These are phyloP conservation scores for Rhododendron griersonianum DNA, from an alignment of 148 eudicot species.

Conservation along the genomic window DNA sequence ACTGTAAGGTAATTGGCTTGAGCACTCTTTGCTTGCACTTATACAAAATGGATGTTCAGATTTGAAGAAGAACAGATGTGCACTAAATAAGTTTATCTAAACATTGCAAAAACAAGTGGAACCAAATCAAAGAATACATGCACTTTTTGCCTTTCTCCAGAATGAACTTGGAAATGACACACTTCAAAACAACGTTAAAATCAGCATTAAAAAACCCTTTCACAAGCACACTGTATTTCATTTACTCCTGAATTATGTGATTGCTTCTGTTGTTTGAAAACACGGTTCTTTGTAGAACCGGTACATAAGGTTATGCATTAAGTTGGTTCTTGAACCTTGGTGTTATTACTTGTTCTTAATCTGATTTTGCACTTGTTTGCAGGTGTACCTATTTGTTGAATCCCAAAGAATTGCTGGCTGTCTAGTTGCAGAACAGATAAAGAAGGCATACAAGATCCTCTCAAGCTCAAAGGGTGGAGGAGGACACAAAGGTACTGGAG, in stretches of 20 bases:
- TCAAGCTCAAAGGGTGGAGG: slow-evolving; percentile 25
- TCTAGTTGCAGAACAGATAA: slow-evolving; percentile 62
- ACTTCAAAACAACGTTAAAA: not conserved
- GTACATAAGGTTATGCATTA: not conserved
- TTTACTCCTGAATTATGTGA: not conserved
- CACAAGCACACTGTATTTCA: not conserved
- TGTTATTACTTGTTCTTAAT: not conserved
- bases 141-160: not conserved
- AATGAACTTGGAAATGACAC: not conserved
- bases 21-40: not conserved
- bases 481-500: not conserved
- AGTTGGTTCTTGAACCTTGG: not conserved
- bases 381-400: slow-evolving; percentile 71
- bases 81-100: not conserved
- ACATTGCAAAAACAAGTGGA: not conserved
- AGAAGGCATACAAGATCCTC: slow-evolving; percentile 51
- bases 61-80: not conserved
- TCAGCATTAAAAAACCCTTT: not conserved
- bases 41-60: not conserved
- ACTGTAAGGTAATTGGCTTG: slow-evolving; percentile 49
- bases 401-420: slow-evolving; percentile 68
- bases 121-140: not conserved
- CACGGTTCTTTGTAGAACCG: not conserved
- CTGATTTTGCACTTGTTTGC: slow-evolving; percentile 3
- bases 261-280: not conserved